These are phyloP conservation scores for Boletus speciosus DNA, from an alignment of 768 basidiomycete genomes.

Conservation along the genomic window DNA sequence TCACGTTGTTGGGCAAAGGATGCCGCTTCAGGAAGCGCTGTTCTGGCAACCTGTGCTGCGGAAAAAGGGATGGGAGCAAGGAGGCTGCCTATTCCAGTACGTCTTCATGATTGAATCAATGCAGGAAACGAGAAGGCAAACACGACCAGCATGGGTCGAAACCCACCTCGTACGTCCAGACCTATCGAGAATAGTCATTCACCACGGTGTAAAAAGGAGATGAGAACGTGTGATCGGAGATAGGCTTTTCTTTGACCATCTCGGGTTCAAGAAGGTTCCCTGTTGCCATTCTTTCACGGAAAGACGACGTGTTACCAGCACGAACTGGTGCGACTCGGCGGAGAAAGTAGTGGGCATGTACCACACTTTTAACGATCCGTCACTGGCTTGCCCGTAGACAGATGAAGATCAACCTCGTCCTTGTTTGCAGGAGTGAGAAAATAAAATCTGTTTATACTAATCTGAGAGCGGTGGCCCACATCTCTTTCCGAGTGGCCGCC, in stretches of 20 bases:
- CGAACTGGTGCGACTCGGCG: constrained; percentile 12
- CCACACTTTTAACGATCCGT: neutral
- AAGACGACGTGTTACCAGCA: constrained; percentile 3
- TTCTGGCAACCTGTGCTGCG: constrained; percentile 16
- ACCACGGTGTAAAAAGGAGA: constrained; percentile 46
- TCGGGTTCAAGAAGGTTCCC: neutral
- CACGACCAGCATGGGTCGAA: constrained; percentile 1
- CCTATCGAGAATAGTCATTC: constrained; percentile 54
- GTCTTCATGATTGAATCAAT: constrained; percentile 8
- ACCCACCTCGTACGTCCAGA: constrained; percentile 42
- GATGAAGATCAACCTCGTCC: neutral
- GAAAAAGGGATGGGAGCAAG: constrained; percentile 6
- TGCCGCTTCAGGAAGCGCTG: constrained; percentile 8
- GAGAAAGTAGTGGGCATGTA: constrained; percentile 1
- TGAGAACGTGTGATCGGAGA: constrained; percentile 28
- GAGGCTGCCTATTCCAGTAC: constrained; percentile 17
- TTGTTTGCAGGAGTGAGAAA: neutral
- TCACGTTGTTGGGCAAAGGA: constrained; percentile 12
- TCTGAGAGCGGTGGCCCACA: too few relatives aligned
- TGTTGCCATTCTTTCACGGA: constrained; percentile 8
- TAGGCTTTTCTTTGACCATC: constrained; percentile 22
- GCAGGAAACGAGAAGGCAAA: constrained; percentile 10
- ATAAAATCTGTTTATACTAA: neutral
- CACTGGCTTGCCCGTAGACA: neutral
- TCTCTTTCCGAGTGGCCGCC: neutral